phyloP scores from a whole-genome alignment of 371 early-diverging fungal species.

The Mucor saturninus region DNA sequence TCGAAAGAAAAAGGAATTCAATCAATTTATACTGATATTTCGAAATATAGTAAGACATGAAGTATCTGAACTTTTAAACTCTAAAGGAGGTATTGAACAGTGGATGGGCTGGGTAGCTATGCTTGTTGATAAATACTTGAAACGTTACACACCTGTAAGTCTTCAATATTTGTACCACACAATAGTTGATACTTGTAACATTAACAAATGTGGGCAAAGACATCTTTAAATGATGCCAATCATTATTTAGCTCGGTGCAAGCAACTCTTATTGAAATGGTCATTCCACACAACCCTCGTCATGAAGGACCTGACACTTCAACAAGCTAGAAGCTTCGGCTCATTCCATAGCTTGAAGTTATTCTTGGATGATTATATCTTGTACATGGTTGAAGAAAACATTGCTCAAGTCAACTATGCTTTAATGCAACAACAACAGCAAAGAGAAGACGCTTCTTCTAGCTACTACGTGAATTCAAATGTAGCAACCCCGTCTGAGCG shows the following conservation, averaged over 20 bases:
- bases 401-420: conserved; percentile 41
- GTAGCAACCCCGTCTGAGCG: neutral
- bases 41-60: conserved; percentile 42
- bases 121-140: conserved; percentile 42
- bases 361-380: conserved; percentile 63
- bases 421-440: conserved; percentile 17
- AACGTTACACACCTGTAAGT: conserved; percentile 24
- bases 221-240: conserved; percentile 27
- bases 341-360: conserved; percentile 47
- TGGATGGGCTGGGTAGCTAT: conserved; percentile 57
- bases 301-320: conserved; percentile 52
- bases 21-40: neutral
- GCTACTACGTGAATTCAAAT: neutral
- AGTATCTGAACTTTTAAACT: conserved; percentile 38
- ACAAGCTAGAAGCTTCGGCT: conserved; percentile 43
- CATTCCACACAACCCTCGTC: conserved; percentile 45
- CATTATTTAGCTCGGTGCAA: conserved; percentile 47
- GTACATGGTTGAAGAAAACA: conserved; percentile 55
- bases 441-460: neutral
- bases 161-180: neutral
- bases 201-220: neutral
- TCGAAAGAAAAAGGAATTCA: neutral
- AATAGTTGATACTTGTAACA: neutral
- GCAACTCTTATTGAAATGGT: conserved; percentile 63
- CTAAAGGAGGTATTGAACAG: conserved; percentile 34